Evolutionary conservation across 1,284 basidiomycete species (phyloP).

Genomic region (Moniliella sp.): DNA sequence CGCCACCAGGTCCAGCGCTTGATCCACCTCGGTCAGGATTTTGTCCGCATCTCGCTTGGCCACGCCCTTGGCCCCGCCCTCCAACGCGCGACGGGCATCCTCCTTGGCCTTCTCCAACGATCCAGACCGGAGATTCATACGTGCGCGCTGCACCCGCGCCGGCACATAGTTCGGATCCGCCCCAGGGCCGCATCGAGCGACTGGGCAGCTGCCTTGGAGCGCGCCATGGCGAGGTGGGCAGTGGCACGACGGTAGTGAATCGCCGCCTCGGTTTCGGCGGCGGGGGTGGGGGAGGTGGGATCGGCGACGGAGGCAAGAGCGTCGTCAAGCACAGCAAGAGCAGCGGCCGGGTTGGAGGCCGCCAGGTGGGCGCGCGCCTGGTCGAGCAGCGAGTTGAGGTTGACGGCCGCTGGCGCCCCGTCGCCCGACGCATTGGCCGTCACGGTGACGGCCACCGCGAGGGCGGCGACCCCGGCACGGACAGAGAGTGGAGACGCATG

Average conservation of each 20-base stretch:
- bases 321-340: no score
- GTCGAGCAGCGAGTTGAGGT: no score
- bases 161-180: constrained; percentile 23
- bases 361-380: no score
- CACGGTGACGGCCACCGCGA: no score
- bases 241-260: constrained; percentile 29
- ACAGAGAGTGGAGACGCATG: no score
- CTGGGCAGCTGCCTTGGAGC: constrained; percentile 18
- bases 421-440: no score
- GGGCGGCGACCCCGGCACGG: no score
- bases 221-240: constrained; percentile 25
- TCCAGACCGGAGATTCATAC: constrained; percentile 20
- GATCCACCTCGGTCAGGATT: constrained; percentile 4
- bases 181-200: constrained; percentile 17
- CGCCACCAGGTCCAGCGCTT: constrained; percentile 13
- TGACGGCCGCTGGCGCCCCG: no score
- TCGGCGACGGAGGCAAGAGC: constrained; percentile 11
- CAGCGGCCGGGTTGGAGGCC: no score
- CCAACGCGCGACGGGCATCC: constrained; percentile 8
- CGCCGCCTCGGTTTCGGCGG: constrained; percentile 15
- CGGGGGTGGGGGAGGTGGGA: constrained; percentile 15
- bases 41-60: not conserved
- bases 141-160: constrained; percentile 24
- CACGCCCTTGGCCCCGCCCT: constrained; percentile 11
- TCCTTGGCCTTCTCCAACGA: constrained; percentile 13